Evolutionary conservation across 1,284 basidiomycete genomes (phyloP), one percentile per base, ranked within the genome.

Genomic region (Rugosomyces carneus): DNA sequence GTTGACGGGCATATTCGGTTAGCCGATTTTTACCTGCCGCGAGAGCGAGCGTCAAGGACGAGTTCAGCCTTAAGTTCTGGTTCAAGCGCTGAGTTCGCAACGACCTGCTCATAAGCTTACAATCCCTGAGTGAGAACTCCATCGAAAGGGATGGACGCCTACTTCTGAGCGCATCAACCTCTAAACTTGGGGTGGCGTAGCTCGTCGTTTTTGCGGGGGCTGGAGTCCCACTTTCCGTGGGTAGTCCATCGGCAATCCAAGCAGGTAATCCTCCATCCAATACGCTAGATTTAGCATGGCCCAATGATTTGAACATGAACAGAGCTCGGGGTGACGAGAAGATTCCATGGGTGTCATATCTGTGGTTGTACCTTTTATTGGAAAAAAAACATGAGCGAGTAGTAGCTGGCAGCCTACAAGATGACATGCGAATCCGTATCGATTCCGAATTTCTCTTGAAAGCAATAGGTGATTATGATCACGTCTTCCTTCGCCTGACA

Each of bases 251-350:
- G 24, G 74, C 76, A 50, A 82, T 73, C 90, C 92, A 98, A 29
- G 79, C 71, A 15, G 90, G 90, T 9, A 97, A 74, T 20, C 93
- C 93, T 15, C 93, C 94, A 62, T 97, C 81, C 8, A 97, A 73
- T 13, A 96, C 78, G 50, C 88, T 91, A 3, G 92, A 89, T 38
- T 82, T 84, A 36, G 74, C 64, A 62, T 97, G 93, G 5, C 90
- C 89, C 62, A 94, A 92, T 18, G 86, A 76, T 61, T 88, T 81
- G 75, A 96, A 95, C 69, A 90, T 97, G 72, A 88, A 97, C 19
- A 93, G 75, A 2, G 89, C 90, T 49, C 94, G 80, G 40, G 94
- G 93, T 19, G 90, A 79, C 1, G 89, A 93, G 70, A 97, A 95
- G 19, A 96, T 71, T 6, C 92, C 92, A 46, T 84, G 74, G 1